Base-by-base conservation (phyloP, 2,329 filamentous ascomycete species). In the Cladophialophora bantiana region DNA sequence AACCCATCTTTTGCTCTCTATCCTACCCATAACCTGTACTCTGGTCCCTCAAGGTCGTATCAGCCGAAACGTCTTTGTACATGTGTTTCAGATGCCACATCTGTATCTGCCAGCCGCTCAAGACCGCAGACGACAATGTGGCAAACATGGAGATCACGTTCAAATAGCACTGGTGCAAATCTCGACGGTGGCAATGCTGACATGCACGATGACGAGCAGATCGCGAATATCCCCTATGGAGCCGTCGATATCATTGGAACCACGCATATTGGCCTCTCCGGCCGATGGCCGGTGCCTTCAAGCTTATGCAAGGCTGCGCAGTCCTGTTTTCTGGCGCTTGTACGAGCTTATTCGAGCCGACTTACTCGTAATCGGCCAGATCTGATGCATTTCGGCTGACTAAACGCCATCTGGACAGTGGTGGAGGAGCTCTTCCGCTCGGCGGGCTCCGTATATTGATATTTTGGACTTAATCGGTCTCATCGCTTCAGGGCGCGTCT, bases 401-500 rank as follows among this genome's bases (percentile, higher is more conserved):
- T 55, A 34, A 31, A n/a, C 7, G 52, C 31, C 31, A 36, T 7
- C 18, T 26, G 45, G 45, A 50, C 45, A 50, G 7, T 12, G 45
- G 18, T 10, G 45, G 45, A 50, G 18, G 42, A 3, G 20, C 7
- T 26, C 31, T 54, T 42, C 54, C 50, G n/a, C 12, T 45, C 18
- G 36, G 18, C 18, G n/a, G 40, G 7, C 15, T 4, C 26, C 31
- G 26, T 26, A 10, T 18, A 26, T 35, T 31, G 7, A 34, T 35
- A 26, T 34, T 18, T 59, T 59, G 34, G 42, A 20, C 18, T 18
- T 26, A 10, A 31, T 48, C 18, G 15, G 32, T 20, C 34, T 10
- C 45, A 38, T 42, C 7, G 7, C 57, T 42, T 71, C 70, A 71
- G 63, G 63, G 64, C 38, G 58, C 64, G 54, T 70, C 65, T 9